Conservation (phyloP, 192 early-diverging fungal species). For the Rhizoclosmatium sp. region DNA sequence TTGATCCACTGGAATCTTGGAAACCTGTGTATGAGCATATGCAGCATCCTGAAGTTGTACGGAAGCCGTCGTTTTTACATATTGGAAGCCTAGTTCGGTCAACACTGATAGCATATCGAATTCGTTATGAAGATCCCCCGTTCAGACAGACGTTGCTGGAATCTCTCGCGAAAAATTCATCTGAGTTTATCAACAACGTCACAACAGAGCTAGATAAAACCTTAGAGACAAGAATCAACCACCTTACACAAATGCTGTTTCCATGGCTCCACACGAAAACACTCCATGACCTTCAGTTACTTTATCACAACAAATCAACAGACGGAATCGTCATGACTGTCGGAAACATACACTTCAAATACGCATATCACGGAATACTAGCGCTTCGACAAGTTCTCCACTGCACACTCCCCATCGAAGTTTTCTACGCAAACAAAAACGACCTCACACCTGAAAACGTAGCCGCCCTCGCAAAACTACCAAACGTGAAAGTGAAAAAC, state of each 20-base stretch:
- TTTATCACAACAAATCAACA: neutral
- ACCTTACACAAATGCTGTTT: neutral
- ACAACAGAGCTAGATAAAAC: neutral
- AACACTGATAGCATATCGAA: neutral
- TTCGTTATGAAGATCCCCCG: neutral
- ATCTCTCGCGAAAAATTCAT: neutral
- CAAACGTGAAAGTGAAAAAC: slow-evolving; percentile 28
- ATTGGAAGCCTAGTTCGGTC: neutral
- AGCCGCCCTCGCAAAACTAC: neutral
- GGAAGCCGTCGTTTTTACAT: neutral
- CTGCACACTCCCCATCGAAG: slow-evolving; percentile 61
- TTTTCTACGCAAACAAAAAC: slow-evolving; percentile 52
- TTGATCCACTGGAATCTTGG: neutral
- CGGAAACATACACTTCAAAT: neutral
- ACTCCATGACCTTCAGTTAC: neutral
- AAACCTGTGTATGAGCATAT: neutral
- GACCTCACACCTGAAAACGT: neutral
- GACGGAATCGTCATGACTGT: slow-evolving; percentile 7
- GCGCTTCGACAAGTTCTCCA: slow-evolving; percentile 41
- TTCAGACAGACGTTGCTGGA: neutral
- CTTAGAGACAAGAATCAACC: neutral
- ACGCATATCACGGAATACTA: neutral
- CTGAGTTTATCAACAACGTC: neutral
- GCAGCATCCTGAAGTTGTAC: neutral
- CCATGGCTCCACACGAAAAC: neutral